Percentiles rank a stretch among this genome's conserved stretches.
These are phyloP conservation scores for Yamadazyma jaroonii DNA, from an alignment of 1,139 yeast genomes.

Conservation along the genomic window DNA sequence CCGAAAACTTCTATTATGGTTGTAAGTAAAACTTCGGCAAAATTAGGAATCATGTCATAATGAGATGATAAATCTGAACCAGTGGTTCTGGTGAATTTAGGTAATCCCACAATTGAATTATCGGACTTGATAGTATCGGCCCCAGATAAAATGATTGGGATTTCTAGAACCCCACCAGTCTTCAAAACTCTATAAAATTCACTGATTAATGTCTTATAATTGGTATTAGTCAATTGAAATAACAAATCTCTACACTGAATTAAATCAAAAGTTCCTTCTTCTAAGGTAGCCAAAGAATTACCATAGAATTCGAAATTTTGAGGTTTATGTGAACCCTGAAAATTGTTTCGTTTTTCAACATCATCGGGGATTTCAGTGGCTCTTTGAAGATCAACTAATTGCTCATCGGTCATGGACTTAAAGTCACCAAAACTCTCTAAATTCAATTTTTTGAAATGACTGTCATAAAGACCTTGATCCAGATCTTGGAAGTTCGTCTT, in stretches of 20 bases:
- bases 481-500: conserved; percentile 21
- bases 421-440: conserved; percentile 27
- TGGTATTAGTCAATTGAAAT: conserved; percentile 28
- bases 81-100: conserved; percentile 14
- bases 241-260: conserved; percentile 37
- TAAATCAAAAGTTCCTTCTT: conserved; percentile 30
- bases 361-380: conserved; percentile 14
- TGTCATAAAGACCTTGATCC: conserved; percentile 25
- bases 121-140: conserved; percentile 15
- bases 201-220: conserved; percentile 23
- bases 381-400: conserved; percentile 29
- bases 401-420: conserved; percentile 22
- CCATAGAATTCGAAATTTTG: conserved; percentile 36
- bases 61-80: conserved; percentile 18
- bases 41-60: conserved; percentile 27
- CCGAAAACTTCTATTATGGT: conserved; percentile 33
- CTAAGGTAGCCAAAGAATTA: conserved; percentile 27
- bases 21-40: conserved; percentile 20
- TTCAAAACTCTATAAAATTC: conserved; percentile 39
- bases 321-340: conserved; percentile 25
- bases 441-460: conserved; percentile 24
- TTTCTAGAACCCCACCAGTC: conserved; percentile 34
- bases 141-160: conserved; percentile 29
- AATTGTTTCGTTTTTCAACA: conserved; percentile 5
- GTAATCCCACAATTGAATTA: conserved; percentile 16